Evolutionary conservation across 2,329 filamentous ascomycete species (phyloP), one percentile per base, ranked within the genome.

Genomic region (Cylindrodendrum hubeiense): DNA sequence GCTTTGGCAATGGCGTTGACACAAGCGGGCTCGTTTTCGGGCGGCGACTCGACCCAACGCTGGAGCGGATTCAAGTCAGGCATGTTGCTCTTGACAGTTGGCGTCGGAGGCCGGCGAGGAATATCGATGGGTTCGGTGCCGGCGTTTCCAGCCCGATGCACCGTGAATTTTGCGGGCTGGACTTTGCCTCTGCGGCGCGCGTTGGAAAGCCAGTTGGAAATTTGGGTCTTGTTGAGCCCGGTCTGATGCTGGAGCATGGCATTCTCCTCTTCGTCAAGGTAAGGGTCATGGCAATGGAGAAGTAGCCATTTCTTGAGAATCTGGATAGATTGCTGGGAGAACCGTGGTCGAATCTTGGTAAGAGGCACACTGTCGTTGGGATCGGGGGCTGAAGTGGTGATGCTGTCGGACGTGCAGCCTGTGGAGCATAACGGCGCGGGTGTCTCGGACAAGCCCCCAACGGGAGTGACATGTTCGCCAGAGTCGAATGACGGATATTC

Each of bases 131-230:
- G 17, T 54, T 56, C n/a, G 66, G 54, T 46, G 79, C 75, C 22
- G 89, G 88, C 46, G 92, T 90, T 63, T 89, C 83, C 62, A 92
- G 86, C 7, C 7, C 7, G 10, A 12, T 9, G 10, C 30, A 13
- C 28, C 21, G 89, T 86, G 0, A 92, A 90, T 6, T 91, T 86
- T 53, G 86, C 87, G 70, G 88, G 84, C 43, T 87, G 60, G 90
- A 87, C 81, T 95, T 96, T 70, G 91, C 89, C 67, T 13, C 93
- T 86, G 64, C 93, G 87, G 17, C 93, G 88, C 60, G 93, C 93
- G 78, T 96, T 97, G 63, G 93, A 93, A 53, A 96, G 87, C 93
- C 93, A 97, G 77, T 95, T 96, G 19, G 89, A 89, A 67, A 97
- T 94, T 75, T 97, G 93, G 15, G 86, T 91, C 71, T 91, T 87